These are phyloP conservation scores for Chloropicon primus DNA, from an alignment of 139 green algal genomes.

Conservation along the genomic window DNA sequence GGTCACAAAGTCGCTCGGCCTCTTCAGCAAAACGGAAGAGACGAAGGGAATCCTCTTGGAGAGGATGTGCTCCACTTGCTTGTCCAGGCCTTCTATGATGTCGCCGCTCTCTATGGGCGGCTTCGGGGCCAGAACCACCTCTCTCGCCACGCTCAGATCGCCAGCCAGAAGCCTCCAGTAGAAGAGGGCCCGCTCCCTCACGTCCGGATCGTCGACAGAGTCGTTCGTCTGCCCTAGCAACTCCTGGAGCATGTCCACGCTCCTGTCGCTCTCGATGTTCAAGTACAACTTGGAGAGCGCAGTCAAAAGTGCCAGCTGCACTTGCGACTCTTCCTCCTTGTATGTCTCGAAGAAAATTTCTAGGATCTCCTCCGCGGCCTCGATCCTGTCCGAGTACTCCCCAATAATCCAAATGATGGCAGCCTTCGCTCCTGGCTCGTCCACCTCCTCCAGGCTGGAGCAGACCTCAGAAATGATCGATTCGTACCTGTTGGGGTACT, in stretches of 20 bases:
- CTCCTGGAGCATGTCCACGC: conserved; percentile 86
- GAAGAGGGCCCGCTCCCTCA: conserved; percentile 91
- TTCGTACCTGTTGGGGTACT: conserved; percentile 69
- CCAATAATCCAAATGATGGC: conserved; percentile 96
- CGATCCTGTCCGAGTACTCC: conserved; percentile 97
- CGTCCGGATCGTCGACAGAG: conserved; percentile 95
- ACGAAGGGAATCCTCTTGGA: conserved; percentile 65
- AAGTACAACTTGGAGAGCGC: conserved; percentile 97
- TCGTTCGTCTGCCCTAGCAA: conserved; percentile 16
- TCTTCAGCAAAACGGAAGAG: conserved; percentile 86
- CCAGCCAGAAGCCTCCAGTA: conserved; percentile 97
- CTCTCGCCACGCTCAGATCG: conserved; percentile 83
- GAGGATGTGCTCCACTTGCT: conserved; percentile 57
- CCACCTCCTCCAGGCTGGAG: conserved; percentile 84
- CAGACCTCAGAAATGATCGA: conserved; percentile 85
- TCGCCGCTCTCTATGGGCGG: conserved; percentile 60
- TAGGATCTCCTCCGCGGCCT: conserved; percentile 96
- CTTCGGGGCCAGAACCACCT: conserved; percentile 88
- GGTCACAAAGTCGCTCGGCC: conserved; percentile 67
- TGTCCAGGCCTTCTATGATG: conserved; percentile 51
- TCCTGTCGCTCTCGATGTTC: conserved; percentile 67
- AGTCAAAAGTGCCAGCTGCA: conserved; percentile 97
- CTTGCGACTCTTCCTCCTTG: conserved; percentile 70
- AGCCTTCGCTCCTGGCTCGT: conserved; percentile 92
- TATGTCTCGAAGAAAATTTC: conserved; percentile 93